Conservation (phyloP, 495 filamentous ascomycete genomes). For the Neurospora sp. region DNA sequence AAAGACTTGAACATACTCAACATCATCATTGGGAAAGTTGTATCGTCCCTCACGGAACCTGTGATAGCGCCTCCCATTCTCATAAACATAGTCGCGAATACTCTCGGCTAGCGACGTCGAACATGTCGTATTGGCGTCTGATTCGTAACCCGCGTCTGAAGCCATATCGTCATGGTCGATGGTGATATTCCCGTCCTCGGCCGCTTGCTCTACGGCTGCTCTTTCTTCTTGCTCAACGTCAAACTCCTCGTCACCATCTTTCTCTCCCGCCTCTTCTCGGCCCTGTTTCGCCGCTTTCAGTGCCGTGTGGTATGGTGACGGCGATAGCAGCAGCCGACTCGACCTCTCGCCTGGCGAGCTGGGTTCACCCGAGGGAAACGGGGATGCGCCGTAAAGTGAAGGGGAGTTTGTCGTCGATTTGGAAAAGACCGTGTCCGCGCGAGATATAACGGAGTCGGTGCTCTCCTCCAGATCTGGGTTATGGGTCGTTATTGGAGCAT, state of each 20-base stretch:
- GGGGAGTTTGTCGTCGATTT: constrained; percentile 6
- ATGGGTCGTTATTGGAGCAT: constrained; percentile 1
- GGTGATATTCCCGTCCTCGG: constrained; percentile 22
- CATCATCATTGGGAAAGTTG: constrained; percentile 55
- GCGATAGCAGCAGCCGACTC: background rate
- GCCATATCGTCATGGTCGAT: constrained; percentile 22
- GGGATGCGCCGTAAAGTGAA: constrained; percentile 2
- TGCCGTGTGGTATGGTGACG: background rate
- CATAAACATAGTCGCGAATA: constrained; percentile 45
- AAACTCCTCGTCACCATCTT: constrained; percentile 4
- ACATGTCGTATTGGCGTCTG: constrained; percentile 25
- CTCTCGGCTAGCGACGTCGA: constrained; percentile 42
- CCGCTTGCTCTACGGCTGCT: constrained; percentile 15
- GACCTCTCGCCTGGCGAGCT: background rate
- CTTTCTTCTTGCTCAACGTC: constrained; percentile 10
- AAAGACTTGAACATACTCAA: constrained; percentile 30
- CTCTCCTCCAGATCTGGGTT: constrained; percentile 1
- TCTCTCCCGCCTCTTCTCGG: background rate
- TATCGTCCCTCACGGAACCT: constrained; percentile 55
- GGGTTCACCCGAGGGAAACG: background rate
- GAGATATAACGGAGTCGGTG: background rate
- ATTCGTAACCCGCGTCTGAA: constrained; percentile 38
- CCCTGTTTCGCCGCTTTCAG: background rate
- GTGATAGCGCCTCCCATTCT: constrained; percentile 64
- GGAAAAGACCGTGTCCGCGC: constrained; percentile 1